Evolutionary conservation across 2,329 filamentous ascomycete genomes (phyloP).

Genomic region (Verticillium nubilum): DNA sequence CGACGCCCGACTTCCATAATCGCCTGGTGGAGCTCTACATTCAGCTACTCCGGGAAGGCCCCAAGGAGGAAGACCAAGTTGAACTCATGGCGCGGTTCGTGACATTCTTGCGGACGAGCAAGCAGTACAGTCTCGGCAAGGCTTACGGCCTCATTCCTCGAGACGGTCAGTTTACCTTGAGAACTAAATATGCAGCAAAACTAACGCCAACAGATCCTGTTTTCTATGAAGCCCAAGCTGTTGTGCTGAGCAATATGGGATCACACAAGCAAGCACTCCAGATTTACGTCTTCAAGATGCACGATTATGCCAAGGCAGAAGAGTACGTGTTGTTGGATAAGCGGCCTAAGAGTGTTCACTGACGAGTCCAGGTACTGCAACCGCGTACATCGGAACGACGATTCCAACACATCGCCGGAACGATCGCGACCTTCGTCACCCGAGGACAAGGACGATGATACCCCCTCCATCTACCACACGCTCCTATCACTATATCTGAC

Average conservation of each 20-base stretch:
- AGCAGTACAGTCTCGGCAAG: conserved; percentile 73
- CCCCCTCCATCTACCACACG: conserved; percentile 83
- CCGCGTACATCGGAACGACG: conserved; percentile 63
- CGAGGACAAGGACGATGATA: conserved; percentile 40
- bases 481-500: conserved; percentile 85
- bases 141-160: conserved; percentile 74
- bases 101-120: conserved; percentile 68
- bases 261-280: conserved; percentile 93
- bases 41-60: conserved; percentile 45
- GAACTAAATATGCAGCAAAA: not conserved
- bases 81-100: conserved; percentile 63
- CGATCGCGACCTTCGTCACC: conserved; percentile 25
- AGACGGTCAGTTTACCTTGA: conserved; percentile 54
- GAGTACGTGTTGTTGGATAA: conserved; percentile 51
- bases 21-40: conserved; percentile 65
- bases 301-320: conserved; percentile 84
- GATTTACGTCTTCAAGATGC: conserved; percentile 93
- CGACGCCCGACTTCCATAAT: conserved; percentile 83
- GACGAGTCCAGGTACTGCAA: conserved; percentile 70
- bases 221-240: conserved; percentile 85
- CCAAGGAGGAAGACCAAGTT: conserved; percentile 37
- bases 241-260: conserved; percentile 91
- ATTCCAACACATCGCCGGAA: conserved; percentile 31
- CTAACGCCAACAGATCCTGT: conserved; percentile 55
- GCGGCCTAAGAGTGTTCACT: conserved; percentile 4